Conservation (phyloP, 805 yeast genomes). For the Torulaspora quercuum region DNA sequence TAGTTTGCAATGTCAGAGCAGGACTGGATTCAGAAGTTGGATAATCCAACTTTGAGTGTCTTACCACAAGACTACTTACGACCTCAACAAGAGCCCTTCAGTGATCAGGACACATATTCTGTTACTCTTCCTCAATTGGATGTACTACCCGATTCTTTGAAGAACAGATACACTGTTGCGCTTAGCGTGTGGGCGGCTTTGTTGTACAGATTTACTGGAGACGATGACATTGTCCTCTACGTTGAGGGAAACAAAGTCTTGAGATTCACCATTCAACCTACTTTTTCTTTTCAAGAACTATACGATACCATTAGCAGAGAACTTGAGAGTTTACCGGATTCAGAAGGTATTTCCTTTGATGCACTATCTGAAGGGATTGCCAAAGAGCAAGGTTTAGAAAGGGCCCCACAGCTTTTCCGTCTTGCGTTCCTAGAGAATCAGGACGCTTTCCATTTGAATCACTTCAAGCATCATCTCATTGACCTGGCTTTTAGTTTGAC, state of each 20-base stretch:
- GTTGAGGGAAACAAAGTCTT: constrained; percentile 47
- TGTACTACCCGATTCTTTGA: constrained; percentile 21
- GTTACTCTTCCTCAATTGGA: constrained; percentile 33
- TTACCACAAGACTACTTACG: constrained; percentile 84
- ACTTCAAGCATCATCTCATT: constrained; percentile 40
- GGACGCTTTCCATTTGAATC: constrained; percentile 39
- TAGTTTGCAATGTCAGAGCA: constrained; percentile 10
- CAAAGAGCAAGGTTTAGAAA: constrained; percentile 47
- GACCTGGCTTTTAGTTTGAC: constrained; percentile 43
- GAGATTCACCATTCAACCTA: constrained; percentile 57
- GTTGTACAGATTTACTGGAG: constrained; percentile 81
- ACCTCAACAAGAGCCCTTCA: constrained; percentile 64
- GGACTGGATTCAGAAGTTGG: constrained; percentile 62
- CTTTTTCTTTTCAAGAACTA: constrained; percentile 52
- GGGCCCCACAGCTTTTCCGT: constrained; percentile 61
- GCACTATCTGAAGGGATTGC: constrained; percentile 55
- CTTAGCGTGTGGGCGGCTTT: constrained; percentile 68
- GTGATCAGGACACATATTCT: constrained; percentile 53
- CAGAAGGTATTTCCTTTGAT: constrained; percentile 45
- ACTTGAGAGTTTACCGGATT: constrained; percentile 29
- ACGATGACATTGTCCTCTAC: constrained; percentile 85
- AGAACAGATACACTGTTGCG: constrained; percentile 46
- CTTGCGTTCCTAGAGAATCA: constrained; percentile 40
- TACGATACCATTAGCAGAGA: constrained; percentile 41
- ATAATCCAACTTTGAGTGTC: constrained; percentile 79